Evolutionary conservation across 176 grass and related monocot species (phyloP).

Genomic region (Olyra latifolia): DNA sequence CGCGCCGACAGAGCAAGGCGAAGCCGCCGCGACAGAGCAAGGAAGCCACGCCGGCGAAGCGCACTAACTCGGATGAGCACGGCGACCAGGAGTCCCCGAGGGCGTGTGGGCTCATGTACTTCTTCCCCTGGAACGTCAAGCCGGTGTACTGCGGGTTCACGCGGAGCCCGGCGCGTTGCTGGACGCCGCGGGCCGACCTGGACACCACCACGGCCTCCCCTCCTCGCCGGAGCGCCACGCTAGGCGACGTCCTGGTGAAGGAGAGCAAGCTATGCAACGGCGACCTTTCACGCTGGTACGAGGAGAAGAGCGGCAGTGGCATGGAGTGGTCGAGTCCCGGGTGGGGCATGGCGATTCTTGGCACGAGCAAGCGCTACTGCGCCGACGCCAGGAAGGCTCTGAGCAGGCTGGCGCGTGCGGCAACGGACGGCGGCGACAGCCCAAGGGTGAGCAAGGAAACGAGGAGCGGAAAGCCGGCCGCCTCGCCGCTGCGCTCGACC

Average conservation of each 20-base stretch:
- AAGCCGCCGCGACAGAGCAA: background rate
- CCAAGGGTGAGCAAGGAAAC: conserved; percentile 32
- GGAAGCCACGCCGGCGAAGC: background rate
- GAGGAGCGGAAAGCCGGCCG: conserved; percentile 29
- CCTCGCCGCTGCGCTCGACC: conserved; percentile 4
- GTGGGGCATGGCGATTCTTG: conserved; percentile 57
- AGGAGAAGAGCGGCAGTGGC: conserved; percentile 34
- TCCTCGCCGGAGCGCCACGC: conserved; percentile 31
- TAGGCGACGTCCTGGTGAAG: conserved; percentile 28
- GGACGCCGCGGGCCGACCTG: conserved; percentile 2
- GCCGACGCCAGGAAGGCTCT: conserved; percentile 48
- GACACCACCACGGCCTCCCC: conserved; percentile 19
- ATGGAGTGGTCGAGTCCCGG: conserved; percentile 36
- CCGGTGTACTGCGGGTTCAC: conserved; percentile 63
- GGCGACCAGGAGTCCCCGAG: conserved; percentile 37
- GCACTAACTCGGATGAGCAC: conserved; percentile 7
- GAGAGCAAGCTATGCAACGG: background rate
- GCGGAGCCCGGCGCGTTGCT: conserved; percentile 34
- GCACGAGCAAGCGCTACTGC: conserved; percentile 60
- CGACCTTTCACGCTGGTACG: conserved; percentile 23
- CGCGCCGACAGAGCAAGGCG: background rate
- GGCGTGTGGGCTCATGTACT: conserved; percentile 65
- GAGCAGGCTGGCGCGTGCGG: conserved; percentile 42
- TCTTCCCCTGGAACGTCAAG: conserved; percentile 82
- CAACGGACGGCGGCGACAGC: conserved; percentile 14